These are phyloP conservation scores for Auricularia heimuer DNA, from an alignment of 768 basidiomycete genomes.

Conservation along the genomic window DNA sequence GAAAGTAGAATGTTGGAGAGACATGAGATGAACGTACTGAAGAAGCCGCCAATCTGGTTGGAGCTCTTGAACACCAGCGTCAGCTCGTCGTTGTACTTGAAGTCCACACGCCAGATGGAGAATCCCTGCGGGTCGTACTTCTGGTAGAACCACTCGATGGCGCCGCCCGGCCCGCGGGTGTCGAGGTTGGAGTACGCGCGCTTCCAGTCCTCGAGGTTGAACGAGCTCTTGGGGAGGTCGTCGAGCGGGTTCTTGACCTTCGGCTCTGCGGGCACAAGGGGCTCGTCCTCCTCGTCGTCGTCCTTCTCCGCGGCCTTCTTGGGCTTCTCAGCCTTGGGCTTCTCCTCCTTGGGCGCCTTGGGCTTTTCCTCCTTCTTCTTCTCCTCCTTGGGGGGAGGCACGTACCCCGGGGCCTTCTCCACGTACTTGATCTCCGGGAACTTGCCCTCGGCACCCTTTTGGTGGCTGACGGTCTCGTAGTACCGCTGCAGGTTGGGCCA, in stretches of 20 bases:
- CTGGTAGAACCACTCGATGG: conserved; percentile 94
- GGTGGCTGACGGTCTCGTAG: conserved; percentile 80
- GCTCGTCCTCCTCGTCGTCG: conserved; percentile 73
- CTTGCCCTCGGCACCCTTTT: conserved; percentile 60
- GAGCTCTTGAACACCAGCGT: conserved; percentile 89
- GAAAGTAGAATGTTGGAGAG: not conserved
- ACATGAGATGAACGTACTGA: conserved; percentile 28
- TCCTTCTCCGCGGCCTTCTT: conserved; percentile 42
- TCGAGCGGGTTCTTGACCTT: conserved; percentile 95
- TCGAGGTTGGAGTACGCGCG: conserved; percentile 96
- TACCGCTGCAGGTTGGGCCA: conserved; percentile 73
- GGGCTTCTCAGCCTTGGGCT: conserved; percentile 53
- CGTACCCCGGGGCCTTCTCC: conserved; percentile 64
- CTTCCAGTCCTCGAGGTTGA: conserved; percentile 96
- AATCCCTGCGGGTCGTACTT: conserved; percentile 87
- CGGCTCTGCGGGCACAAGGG: conserved; percentile 65
- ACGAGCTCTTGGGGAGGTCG: conserved; percentile 73
- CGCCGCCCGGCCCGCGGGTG: conserved; percentile 72
- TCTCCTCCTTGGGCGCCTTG: conserved; percentile 20
- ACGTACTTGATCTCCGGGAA: conserved; percentile 49
- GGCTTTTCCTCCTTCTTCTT: conserved; percentile 38
- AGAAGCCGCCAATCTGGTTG: conserved; percentile 92
- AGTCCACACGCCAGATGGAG: conserved; percentile 87
- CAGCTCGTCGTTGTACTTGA: conserved; percentile 94
- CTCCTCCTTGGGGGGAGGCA: conserved; percentile 63